Conservation (phyloP, 1,284 basidiomycete species). For the Paramarasmius palmivorus region DNA sequence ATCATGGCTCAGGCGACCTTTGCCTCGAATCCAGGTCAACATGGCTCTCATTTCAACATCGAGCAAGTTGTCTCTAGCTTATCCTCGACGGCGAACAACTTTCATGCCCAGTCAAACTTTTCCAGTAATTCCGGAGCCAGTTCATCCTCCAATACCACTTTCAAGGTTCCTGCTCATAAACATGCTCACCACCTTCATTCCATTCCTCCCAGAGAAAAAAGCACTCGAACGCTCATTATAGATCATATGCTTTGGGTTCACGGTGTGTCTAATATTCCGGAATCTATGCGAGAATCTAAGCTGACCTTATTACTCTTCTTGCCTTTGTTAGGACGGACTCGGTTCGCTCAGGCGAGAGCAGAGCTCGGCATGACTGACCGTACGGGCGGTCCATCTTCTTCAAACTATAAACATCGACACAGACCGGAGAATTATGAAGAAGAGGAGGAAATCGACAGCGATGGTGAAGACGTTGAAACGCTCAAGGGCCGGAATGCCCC, state of each 20-base stretch:
- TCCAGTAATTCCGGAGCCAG: background rate
- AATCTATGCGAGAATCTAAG: background rate
- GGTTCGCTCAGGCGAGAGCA: slow-evolving; percentile 76
- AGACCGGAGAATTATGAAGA: slow-evolving; percentile 75
- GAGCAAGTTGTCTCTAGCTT: slow-evolving; percentile 3
- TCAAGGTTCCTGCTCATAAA: slow-evolving; percentile 65
- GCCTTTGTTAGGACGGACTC: slow-evolving; percentile 46
- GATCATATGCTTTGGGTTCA: slow-evolving; percentile 85
- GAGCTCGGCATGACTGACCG: slow-evolving; percentile 81
- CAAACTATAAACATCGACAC: slow-evolving; percentile 57
- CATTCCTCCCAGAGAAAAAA: slow-evolving; percentile 78
- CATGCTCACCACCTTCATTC: slow-evolving; percentile 75
- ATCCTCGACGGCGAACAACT: slow-evolving; percentile 2
- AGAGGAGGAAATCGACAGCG: slow-evolving; percentile 63
- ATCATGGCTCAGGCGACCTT: slow-evolving; percentile 4
- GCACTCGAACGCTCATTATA: slow-evolving; percentile 76
- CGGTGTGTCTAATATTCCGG: slow-evolving; percentile 30
- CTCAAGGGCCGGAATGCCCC: slow-evolving; percentile 55
- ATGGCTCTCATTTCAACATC: background rate
- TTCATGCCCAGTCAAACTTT: slow-evolving; percentile 1
- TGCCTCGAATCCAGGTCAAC: background rate
- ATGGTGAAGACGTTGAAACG: slow-evolving; percentile 57
- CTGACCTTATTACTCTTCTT: background rate
- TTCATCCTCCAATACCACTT: slow-evolving; percentile 22
- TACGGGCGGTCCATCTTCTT: slow-evolving; percentile 61